Percentiles rank a stretch among this genome's conserved stretches.
Conservation (phyloP, 2,329 filamentous ascomycete genomes). For the Alternaria solani region DNA sequence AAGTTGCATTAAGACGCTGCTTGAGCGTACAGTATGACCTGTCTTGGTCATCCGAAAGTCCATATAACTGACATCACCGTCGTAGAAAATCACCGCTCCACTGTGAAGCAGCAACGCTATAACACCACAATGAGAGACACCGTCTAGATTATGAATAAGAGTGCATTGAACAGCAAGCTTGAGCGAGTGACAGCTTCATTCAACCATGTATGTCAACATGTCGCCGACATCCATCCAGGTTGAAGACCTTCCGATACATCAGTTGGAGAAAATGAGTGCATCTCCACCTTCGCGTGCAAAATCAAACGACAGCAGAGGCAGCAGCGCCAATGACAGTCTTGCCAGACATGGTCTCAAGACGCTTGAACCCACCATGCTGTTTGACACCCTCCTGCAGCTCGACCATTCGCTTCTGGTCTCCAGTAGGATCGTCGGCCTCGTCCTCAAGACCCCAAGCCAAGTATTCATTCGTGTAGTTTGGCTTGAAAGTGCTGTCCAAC, state of each 20-base stretch:
- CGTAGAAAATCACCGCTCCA: too few species aligned
- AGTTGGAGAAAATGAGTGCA: constrained; percentile 8
- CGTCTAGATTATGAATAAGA: background rate
- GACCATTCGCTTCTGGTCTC: constrained; percentile 78
- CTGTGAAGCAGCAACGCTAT: too few species aligned
- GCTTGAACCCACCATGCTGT: constrained; percentile 69
- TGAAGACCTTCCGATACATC: background rate
- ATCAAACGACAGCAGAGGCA: constrained; percentile 14
- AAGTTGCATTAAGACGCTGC: background rate
- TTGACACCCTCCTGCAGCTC: constrained; percentile 73
- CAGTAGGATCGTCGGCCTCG: constrained; percentile 72
- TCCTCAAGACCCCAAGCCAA: constrained; percentile 70
- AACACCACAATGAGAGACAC: background rate
- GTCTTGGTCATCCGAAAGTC: too few species aligned
- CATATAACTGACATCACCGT: too few species aligned
- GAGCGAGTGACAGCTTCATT: background rate
- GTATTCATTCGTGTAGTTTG: constrained; percentile 79
- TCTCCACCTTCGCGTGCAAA: background rate
- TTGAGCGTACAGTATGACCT: too few species aligned
- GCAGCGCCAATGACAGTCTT: constrained; percentile 29
- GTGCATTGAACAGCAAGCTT: background rate
- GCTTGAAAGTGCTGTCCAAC: constrained; percentile 67
- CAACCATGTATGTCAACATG: background rate
- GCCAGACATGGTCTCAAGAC: constrained; percentile 47
- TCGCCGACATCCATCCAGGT: background rate